These are phyloP conservation scores for Pythium aphanidermatum DNA, from an alignment of 352 stramenopile species.

Conservation along the genomic window DNA sequence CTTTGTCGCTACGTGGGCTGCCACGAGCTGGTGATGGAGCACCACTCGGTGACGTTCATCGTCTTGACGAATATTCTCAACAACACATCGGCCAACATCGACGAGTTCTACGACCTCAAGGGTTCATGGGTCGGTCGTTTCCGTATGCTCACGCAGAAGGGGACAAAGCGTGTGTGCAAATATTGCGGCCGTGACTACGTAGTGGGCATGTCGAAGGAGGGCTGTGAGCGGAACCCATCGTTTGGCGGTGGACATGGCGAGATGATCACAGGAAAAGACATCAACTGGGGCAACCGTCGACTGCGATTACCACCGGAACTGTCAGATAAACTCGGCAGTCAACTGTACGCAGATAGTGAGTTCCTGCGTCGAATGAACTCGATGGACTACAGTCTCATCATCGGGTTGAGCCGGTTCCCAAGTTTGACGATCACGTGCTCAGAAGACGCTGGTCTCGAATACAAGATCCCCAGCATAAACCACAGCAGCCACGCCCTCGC, in stretches of 20 bases:
- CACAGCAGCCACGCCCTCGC: conserved; percentile 2
- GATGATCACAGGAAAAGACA: conserved; percentile 79
- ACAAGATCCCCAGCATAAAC: conserved; percentile 8
- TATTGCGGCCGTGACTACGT: conserved; percentile 86
- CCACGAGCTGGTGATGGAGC: conserved; percentile 82
- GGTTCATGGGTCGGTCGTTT: conserved; percentile 88
- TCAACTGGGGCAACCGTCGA: conserved; percentile 81
- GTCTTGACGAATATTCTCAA: conserved; percentile 87
- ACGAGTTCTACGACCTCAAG: conserved; percentile 88
- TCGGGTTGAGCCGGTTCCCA: conserved; percentile 78
- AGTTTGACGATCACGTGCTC: conserved; percentile 16
- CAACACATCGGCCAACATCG: conserved; percentile 77
- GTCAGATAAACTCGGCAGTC: conserved; percentile 62
- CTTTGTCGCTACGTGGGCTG: conserved; percentile 86
- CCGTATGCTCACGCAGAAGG: conserved; percentile 44
- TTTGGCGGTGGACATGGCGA: conserved; percentile 62
- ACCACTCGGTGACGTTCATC: conserved; percentile 84
- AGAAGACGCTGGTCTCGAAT: conserved; percentile 11
- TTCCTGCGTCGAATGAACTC: conserved; percentile 94
- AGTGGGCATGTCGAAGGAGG: conserved; percentile 79
- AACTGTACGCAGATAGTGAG: conserved; percentile 88
- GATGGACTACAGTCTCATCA: conserved; percentile 96
- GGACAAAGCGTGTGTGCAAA: conserved; percentile 78
- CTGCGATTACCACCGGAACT: conserved; percentile 68
- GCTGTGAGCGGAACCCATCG: conserved; percentile 58